Conservation (phyloP, 2,329 filamentous ascomycete species). For the Gliomastix tumulicola region DNA sequence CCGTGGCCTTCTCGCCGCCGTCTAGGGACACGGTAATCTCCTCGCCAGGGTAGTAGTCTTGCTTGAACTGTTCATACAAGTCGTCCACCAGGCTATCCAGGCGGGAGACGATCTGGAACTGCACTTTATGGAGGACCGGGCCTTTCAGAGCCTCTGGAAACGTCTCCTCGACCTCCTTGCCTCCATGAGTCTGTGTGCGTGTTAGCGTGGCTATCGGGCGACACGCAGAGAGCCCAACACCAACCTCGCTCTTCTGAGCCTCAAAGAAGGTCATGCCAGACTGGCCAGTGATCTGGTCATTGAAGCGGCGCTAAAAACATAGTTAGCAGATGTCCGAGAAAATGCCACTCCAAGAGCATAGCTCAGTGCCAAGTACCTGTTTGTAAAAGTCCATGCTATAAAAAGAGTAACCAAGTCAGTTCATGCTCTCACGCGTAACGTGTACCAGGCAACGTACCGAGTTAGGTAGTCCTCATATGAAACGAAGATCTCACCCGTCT, state of each 20-base stretch:
- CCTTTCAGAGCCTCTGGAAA: constrained; percentile 90
- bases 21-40: constrained; percentile 66
- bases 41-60: constrained; percentile 87
- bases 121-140: constrained; percentile 82
- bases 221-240: constrained; percentile 19
- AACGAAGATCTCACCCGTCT: constrained; percentile 84
- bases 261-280: constrained; percentile 89
- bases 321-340: too few species aligned
- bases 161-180: constrained; percentile 80
- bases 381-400: constrained; percentile 86
- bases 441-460: constrained; percentile 56
- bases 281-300: constrained; percentile 92
- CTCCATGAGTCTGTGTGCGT: constrained; percentile 73
- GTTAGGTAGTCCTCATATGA: constrained; percentile 83
- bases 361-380: too few species aligned
- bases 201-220: constrained; percentile 2
- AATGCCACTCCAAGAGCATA: too few species aligned
- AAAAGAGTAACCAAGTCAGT: too few species aligned
- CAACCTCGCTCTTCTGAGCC: constrained; percentile 83
- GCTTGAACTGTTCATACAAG: constrained; percentile 73
- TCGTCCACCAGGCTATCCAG: constrained; percentile 74
- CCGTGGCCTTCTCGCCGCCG: constrained; percentile 63
- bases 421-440: too few species aligned
- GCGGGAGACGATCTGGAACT: constrained; percentile 82
- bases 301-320: constrained; percentile 68